Evolutionary conservation across 768 basidiomycete genomes (phyloP).

Genomic region (Asterophora lycoperdoides): DNA sequence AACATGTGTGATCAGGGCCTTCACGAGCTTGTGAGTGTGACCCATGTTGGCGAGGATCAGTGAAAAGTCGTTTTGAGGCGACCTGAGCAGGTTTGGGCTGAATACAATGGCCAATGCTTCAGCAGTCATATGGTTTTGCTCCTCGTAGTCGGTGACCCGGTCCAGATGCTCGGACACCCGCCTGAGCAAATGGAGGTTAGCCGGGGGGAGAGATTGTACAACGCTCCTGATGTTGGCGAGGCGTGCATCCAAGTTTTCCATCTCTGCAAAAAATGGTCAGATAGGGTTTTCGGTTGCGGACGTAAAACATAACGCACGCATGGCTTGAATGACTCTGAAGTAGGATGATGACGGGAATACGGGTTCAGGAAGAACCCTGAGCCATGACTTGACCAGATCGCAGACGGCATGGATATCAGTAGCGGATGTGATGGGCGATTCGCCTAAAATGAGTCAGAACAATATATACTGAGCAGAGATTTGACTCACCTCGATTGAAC

Average conservation of each 20-base stretch:
- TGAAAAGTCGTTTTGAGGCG: conserved; percentile 74
- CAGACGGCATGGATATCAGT: conserved; percentile 82
- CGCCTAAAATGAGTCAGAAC: conserved; percentile 34
- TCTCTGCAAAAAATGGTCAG: conserved; percentile 36
- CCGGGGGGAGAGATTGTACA: conserved; percentile 64
- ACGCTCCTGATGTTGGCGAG: conserved; percentile 60
- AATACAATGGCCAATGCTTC: conserved; percentile 84
- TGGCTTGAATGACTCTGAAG: conserved; percentile 62
- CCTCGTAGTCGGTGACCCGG: conserved; percentile 86
- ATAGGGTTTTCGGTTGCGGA: neutral
- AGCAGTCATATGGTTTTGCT: conserved; percentile 86
- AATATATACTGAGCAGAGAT: neutral
- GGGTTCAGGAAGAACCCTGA: conserved; percentile 77
- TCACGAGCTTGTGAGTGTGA: conserved; percentile 68
- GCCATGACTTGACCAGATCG: conserved; percentile 83
- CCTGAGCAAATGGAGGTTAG: conserved; percentile 75
- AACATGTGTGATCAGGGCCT: conserved; percentile 73
- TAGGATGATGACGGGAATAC: conserved; percentile 71
- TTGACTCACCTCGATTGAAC: conserved; percentile 60
- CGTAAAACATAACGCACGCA: conserved; percentile 44
- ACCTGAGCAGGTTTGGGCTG: conserved; percentile 74
- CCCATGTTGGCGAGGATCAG: conserved; percentile 81
- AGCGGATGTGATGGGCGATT: conserved; percentile 51
- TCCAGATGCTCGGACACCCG: conserved; percentile 84
- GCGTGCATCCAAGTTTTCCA: conserved; percentile 66